Evolutionary conservation across 176 grass and related monocot genomes (phyloP).

Genomic region (Cocos nucifera): DNA sequence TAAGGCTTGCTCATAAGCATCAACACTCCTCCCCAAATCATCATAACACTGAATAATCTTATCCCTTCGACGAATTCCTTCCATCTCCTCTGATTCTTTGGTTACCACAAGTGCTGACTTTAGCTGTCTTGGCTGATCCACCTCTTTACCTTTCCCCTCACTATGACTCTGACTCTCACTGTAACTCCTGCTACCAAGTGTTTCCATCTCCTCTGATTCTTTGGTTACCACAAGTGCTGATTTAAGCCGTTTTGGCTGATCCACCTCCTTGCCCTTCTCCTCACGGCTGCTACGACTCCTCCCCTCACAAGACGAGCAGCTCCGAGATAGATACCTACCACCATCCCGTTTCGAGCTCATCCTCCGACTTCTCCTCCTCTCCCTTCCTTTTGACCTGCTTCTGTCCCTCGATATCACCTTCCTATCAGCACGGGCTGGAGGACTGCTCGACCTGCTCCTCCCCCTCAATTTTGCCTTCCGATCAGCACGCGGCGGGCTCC

Average conservation of each 20-base stretch:
- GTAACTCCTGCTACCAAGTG: constrained; percentile 29
- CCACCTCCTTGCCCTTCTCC: constrained; percentile 9
- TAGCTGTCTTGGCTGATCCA: constrained; percentile 11
- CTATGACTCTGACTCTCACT: constrained; percentile 30
- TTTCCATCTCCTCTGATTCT: neutral
- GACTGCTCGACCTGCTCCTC: neutral
- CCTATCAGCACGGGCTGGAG: too few species aligned
- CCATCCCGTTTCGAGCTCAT: neutral
- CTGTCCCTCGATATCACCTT: neutral
- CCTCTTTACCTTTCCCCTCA: constrained; percentile 7
- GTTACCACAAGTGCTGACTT: neutral
- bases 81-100: neutral
- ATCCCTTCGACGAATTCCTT: constrained; percentile 3
- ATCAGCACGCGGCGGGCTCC: constrained; percentile 29
- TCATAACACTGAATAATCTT: constrained; percentile 29
- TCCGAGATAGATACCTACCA: neutral
- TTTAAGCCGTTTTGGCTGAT: constrained; percentile 5
- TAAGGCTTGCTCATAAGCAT: constrained; percentile 3
- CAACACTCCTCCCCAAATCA: constrained; percentile 4
- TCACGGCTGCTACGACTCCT: constrained; percentile 11
- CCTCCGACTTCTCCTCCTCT: constrained; percentile 22
- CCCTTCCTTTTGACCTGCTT: constrained; percentile 20
- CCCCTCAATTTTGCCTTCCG: constrained; percentile 32
- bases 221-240: neutral
- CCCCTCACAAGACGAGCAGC: constrained; percentile 3